Conservation (phyloP, 176 grass and related monocot genomes). For the Miscanthus lutarioriparius region DNA sequence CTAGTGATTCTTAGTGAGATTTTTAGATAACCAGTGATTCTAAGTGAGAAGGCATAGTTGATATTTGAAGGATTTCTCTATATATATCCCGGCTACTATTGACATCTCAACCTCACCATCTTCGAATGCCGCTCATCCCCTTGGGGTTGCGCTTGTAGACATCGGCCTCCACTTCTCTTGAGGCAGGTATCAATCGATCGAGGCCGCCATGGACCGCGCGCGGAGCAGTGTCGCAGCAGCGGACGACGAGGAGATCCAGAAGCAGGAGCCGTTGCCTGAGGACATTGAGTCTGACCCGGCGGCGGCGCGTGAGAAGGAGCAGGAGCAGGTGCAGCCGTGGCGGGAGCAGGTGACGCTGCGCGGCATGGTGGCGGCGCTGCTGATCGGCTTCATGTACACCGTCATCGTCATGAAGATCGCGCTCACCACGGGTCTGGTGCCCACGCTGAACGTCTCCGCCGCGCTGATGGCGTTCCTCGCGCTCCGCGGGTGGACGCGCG, state of each 20-base stretch:
- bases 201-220: neutral
- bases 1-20: neutral
- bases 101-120: neutral
- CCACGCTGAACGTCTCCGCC: slow-evolving; percentile 95
- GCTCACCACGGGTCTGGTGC: slow-evolving; percentile 79
- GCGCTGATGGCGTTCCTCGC: slow-evolving; percentile 76
- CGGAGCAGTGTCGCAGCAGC: neutral
- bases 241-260: slow-evolving; percentile 39
- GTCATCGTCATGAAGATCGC: slow-evolving; percentile 94
- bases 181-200: neutral
- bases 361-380: slow-evolving; percentile 58
- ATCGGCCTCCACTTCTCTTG: neutral
- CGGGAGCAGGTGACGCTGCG: slow-evolving; percentile 65
- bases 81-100: slow-evolving; percentile 20
- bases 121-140: neutral
- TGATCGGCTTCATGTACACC: slow-evolving; percentile 67
- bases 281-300: slow-evolving; percentile 46
- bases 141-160: neutral
- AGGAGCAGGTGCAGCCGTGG: slow-evolving; percentile 54
- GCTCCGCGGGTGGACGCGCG: slow-evolving; percentile 72
- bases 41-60: neutral
- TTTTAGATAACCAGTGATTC: neutral
- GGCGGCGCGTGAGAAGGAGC: slow-evolving; percentile 13
- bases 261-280: neutral
- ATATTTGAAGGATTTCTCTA: slow-evolving; percentile 25